Percentiles rank a stretch among this genome's conserved stretches.
Evolutionary conservation across 306 rosid species (phyloP).

Genomic region (Dicorynia guianensis): DNA sequence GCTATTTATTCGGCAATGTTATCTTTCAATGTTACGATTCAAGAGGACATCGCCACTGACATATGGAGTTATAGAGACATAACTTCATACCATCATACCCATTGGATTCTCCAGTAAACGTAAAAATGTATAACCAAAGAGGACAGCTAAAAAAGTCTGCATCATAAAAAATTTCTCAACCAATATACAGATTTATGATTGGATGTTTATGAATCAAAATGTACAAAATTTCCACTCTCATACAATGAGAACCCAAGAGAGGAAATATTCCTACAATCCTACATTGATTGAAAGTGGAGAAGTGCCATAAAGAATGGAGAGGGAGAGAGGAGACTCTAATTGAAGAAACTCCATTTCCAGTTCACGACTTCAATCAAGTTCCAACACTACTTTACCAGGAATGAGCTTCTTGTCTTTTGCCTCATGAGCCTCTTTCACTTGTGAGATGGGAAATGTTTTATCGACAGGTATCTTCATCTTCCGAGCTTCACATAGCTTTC

Average conservation of each 20-base stretch:
- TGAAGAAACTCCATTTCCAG: neutral
- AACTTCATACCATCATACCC: neutral
- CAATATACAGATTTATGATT: neutral
- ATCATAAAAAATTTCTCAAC: neutral
- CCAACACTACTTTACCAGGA: slow-evolving; percentile 89
- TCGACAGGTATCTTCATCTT: slow-evolving; percentile 86
- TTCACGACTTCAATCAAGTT: slow-evolving; percentile 69
- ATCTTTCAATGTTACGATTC: neutral
- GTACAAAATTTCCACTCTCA: neutral
- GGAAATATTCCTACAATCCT: slow-evolving; percentile 12
- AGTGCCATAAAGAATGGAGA: neutral
- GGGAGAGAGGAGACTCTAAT: neutral
- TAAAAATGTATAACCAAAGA: neutral
- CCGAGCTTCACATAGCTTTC: slow-evolving; percentile 78
- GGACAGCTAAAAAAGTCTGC: neutral
- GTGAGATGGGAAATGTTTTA: slow-evolving; percentile 80
- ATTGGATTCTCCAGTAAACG: neutral
- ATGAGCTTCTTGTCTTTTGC: slow-evolving; percentile 78
- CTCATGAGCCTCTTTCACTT: slow-evolving; percentile 87
- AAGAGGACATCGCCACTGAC: slow-evolving; percentile 5
- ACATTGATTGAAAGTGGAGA: neutral
- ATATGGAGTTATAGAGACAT: neutral
- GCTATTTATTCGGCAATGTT: neutral
- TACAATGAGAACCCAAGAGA: slow-evolving; percentile 29
- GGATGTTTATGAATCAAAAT: neutral